Conservation (phyloP, 140 eudicot species). For the Ambrosia hybrid region DNA sequence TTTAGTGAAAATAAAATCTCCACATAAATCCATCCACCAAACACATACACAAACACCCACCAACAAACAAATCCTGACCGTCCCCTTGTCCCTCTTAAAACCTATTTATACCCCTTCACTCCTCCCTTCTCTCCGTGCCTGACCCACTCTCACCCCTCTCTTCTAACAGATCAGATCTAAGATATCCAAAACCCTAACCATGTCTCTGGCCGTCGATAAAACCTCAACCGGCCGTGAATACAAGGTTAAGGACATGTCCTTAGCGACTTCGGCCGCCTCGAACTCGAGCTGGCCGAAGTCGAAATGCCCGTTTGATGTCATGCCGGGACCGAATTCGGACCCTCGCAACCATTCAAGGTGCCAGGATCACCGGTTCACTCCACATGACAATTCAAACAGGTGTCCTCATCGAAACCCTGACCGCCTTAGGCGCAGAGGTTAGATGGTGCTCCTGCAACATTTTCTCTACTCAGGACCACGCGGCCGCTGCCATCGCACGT, state of each 20-base stretch:
- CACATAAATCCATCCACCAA: conserved; percentile 17
- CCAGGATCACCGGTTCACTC: conserved; percentile 81
- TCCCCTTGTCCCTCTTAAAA: conserved; percentile 6
- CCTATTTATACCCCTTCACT: conserved; percentile 32
- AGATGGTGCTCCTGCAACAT: conserved; percentile 99
- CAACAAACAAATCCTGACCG: conserved; percentile 5
- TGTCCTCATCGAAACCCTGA: conserved; percentile 80
- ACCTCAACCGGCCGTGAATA: conserved; percentile 86
- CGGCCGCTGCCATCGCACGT: conserved; percentile 78
- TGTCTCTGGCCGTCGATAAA: conserved; percentile 78
- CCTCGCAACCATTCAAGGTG: conserved; percentile 34
- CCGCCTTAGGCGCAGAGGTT: conserved; percentile 88
- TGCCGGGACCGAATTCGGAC: too few species aligned
- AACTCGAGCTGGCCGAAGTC: conserved; percentile 27
- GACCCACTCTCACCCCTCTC: too few species aligned
- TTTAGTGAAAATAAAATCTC: neutral
- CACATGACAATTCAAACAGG: conserved; percentile 98
- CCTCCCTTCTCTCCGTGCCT: conserved; percentile 12
- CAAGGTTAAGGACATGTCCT: conserved; percentile 94
- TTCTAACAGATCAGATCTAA: neutral
- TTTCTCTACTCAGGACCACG: conserved; percentile 95
- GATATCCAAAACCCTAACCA: conserved; percentile 26
- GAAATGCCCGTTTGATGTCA: conserved; percentile 67
- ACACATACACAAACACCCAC: neutral
- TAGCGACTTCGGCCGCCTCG: conserved; percentile 94